Evolutionary conservation across 2,329 filamentous ascomycete genomes (phyloP), one percentile per base, ranked within the genome.

Genomic region (Fusarium lateritium): DNA sequence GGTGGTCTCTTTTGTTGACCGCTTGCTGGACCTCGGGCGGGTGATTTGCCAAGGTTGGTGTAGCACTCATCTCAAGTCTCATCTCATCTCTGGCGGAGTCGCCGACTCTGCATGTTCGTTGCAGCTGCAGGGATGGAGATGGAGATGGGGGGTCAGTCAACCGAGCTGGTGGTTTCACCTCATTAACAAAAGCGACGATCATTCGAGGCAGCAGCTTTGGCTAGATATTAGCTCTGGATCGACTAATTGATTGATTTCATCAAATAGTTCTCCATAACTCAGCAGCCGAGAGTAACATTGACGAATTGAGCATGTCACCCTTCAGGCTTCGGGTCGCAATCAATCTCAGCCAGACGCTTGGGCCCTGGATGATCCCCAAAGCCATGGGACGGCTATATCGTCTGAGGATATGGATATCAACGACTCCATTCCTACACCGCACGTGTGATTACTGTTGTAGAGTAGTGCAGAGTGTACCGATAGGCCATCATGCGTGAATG

Each of bases 111-210:
- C 42, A 26, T 61, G 33, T 56, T 38, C 19, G 22, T 67, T 56
- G n/a, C 50, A 62, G 56, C 51, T 60, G 56, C 56, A 62, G 62
- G 64, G 56, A 62, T 62, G 24, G 33, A 53, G 42, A 40, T 47
- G 21, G 34, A 42, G 34, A 54, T 65, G 45, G 62, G n/a, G 17
- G 15, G 64, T 17, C 21, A 33, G 42, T 62, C 54, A 53, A 67
- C 66, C 61, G 61, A 69, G 31, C 61, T 69, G 65, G 47, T 69
- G 65, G 66, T 69, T 69, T 69, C 65, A 69, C 56, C 49, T 60
- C 36, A 49, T 53, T 40, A 62, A 51, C 34, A 49, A 51, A 33
- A 42, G 46, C 45, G 66, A 66, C 62, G 61, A 68, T 69, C 65
- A 62, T 62, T 45, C 42, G 28, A 62, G 50, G 55, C 62, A 69